A percentile compares a stretch with the other conserved stretches of the same genome.
Conservation (phyloP, 805 yeast species). For the Schizosaccharomyces cryophilus region DNA sequence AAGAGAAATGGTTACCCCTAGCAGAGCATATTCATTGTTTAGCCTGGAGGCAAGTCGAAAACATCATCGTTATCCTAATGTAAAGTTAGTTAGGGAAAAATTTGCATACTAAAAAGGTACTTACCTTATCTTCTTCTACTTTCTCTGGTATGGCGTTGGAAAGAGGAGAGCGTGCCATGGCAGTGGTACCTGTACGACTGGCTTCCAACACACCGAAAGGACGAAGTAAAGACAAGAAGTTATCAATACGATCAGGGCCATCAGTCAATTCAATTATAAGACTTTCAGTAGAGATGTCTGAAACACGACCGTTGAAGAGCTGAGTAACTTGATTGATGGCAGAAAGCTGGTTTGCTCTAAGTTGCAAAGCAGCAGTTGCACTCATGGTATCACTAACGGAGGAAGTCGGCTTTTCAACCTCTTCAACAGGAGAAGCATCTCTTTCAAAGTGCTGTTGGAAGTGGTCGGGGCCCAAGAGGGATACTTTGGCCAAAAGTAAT, state of each 20-base stretch:
- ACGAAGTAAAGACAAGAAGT: conserved; percentile 67
- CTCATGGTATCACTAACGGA: conserved; percentile 15
- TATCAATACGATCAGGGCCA: conserved; percentile 69
- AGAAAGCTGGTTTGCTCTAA: conserved; percentile 69
- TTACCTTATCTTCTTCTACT: neutral
- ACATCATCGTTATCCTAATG: neutral
- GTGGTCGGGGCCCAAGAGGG: conserved; percentile 91
- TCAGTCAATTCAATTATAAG: conserved; percentile 87
- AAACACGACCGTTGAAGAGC: conserved; percentile 81
- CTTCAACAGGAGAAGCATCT: conserved; percentile 7
- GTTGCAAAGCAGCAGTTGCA: conserved; percentile 42
- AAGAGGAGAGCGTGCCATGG: conserved; percentile 58
- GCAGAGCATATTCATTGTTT: neutral
- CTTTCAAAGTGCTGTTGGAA: conserved; percentile 23
- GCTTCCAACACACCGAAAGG: conserved; percentile 93
- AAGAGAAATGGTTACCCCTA: too few relatives aligned
- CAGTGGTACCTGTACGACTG: conserved; percentile 97
- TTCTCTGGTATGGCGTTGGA: neutral
- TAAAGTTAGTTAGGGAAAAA: neutral
- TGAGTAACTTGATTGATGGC: conserved; percentile 57
- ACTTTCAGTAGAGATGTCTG: conserved; percentile 78
- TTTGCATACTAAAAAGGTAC: neutral
- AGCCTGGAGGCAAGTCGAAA: neutral
- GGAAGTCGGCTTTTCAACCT: conserved; percentile 11
- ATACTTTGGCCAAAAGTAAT: conserved; percentile 70